Percentiles rank a stretch among this genome's conserved stretches.
These are phyloP conservation scores for Globisporangium recalcitrans DNA, from an alignment of 352 stramenopile genomes.

Conservation along the genomic window DNA sequence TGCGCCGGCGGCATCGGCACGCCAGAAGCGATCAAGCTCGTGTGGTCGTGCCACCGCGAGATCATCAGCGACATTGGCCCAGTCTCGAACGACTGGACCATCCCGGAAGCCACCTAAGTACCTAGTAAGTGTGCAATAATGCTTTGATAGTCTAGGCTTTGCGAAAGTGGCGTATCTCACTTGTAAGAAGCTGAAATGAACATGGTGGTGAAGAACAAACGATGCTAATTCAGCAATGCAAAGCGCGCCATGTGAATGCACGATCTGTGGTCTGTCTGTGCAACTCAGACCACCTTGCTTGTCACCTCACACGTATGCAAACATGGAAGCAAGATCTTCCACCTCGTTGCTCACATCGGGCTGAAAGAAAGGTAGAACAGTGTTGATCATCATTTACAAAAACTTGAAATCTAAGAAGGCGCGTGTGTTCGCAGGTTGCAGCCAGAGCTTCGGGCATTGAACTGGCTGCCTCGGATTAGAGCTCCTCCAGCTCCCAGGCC, in stretches of 20 bases:
- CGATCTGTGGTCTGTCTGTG: not conserved
- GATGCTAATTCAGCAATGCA: not conserved
- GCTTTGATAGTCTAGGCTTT: not conserved
- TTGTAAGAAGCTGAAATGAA: not conserved
- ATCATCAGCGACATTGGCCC: conserved; percentile 93
- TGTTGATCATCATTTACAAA: conserved; percentile 2
- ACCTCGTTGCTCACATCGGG: not conserved
- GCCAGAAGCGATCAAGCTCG: conserved; percentile 96
- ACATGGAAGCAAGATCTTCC: not conserved
- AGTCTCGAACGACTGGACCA: conserved; percentile 65
- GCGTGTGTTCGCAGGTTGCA: not conserved
- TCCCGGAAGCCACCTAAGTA: conserved; percentile 79
- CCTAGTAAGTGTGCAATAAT: not conserved
- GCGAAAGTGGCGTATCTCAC: not conserved
- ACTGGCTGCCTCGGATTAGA: too few relatives aligned
- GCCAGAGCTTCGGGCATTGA: too few relatives aligned
- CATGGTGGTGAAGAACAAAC: not conserved
- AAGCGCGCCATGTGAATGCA: not conserved
- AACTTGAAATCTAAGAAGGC: not conserved
- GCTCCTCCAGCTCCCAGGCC: conserved; percentile 78
- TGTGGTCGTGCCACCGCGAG: conserved; percentile 98
- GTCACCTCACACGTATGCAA: not conserved
- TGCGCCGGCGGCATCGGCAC: conserved; percentile 96
- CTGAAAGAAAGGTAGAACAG: not conserved
- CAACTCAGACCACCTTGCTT: not conserved